These are phyloP conservation scores for Tricholoma terreum DNA, from an alignment of 768 basidiomycete genomes.

Conservation along the genomic window DNA sequence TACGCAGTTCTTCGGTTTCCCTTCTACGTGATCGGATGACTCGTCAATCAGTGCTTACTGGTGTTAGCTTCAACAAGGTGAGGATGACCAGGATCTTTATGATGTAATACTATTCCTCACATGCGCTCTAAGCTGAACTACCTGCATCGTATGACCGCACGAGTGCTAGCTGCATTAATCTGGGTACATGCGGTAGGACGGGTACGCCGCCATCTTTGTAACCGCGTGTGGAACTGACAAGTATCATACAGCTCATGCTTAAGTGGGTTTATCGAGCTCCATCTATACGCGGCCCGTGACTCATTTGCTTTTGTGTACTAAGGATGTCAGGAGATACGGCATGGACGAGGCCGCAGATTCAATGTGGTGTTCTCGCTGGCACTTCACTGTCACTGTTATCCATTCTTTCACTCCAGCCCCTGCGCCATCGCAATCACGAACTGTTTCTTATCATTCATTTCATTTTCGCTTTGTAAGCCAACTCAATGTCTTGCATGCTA, in stretches of 20 bases:
- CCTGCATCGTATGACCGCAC: conserved; percentile 47
- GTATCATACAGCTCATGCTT: background rate
- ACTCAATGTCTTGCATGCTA: background rate
- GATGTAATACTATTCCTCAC: background rate
- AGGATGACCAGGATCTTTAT: background rate
- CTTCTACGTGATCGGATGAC: background rate
- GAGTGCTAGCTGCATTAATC: conserved; percentile 42
- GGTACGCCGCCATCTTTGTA: conserved; percentile 23
- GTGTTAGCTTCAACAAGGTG: conserved; percentile 41
- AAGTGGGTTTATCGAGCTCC: background rate
- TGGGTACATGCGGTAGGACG: conserved; percentile 48
- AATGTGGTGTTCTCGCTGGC: conserved; percentile 35
- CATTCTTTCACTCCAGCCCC: conserved; percentile 45
- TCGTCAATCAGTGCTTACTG: too few species aligned
- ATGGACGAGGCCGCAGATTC: conserved; percentile 25
- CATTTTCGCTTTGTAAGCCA: conserved; percentile 33
- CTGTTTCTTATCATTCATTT: conserved; percentile 51
- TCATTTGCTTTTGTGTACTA: too few species aligned
- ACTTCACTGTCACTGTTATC: conserved; percentile 39
- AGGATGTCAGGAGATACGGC: conserved; percentile 7
- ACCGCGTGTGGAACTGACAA: too few species aligned
- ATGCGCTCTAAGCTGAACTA: conserved; percentile 34
- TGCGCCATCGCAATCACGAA: conserved; percentile 48
- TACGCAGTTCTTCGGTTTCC: background rate
- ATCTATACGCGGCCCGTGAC: background rate